Evolutionary conservation across 768 basidiomycete genomes (phyloP).

Genomic region (Phallus indusiatus): DNA sequence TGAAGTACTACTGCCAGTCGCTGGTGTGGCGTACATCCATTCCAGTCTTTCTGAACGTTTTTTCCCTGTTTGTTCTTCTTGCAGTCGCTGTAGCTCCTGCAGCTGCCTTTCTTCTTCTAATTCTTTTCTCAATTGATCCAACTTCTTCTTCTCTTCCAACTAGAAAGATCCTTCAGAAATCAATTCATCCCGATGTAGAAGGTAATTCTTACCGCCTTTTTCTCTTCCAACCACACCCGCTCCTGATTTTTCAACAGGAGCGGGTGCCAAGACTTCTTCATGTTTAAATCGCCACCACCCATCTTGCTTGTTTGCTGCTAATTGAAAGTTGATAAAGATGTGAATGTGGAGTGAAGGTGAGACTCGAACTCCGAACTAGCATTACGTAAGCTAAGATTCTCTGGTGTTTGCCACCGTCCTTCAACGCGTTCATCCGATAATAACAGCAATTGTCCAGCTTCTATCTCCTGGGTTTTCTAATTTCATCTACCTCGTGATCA

Average conservation of each 20-base stretch:
- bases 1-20: constrained; percentile 78
- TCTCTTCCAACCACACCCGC: constrained; percentile 98
- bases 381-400: not conserved
- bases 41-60: constrained; percentile 91
- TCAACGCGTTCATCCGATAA: not conserved
- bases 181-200: not conserved
- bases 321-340: not conserved
- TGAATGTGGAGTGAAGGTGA: not conserved
- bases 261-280: constrained; percentile 99
- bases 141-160: constrained; percentile 98
- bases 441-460: not conserved
- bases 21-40: constrained; percentile 99
- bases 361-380: not conserved
- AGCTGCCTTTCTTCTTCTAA: constrained; percentile 95
- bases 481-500: too few species aligned
- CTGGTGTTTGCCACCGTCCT: not conserved
- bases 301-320: constrained; percentile 47
- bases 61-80: constrained; percentile 92
- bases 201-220: constrained; percentile 67
- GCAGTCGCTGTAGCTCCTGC: constrained; percentile 90
- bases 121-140: constrained; percentile 94
- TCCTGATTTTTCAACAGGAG: constrained; percentile 97
- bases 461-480: not conserved
- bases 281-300: constrained; percentile 98
- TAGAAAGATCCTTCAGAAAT: constrained; percentile 23